These are phyloP conservation scores for Phytopythium boreale DNA, from an alignment of 352 stramenopile genomes.

Conservation along the genomic window DNA sequence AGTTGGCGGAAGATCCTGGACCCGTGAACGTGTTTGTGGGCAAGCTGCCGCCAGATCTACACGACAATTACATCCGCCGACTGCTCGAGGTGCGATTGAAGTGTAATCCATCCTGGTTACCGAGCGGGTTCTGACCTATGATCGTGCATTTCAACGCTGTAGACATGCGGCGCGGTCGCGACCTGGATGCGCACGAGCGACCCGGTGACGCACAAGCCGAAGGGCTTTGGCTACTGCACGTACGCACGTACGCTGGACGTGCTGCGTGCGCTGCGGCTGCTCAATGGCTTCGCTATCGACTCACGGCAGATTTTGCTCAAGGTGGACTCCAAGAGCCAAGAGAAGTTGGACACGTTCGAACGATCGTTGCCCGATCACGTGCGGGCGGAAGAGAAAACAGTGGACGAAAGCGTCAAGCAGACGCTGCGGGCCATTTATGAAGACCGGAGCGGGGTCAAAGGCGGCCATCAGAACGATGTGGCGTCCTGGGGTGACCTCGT, in stretches of 20 bases:
- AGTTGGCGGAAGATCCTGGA: conserved; percentile 14
- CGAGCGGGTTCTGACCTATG: background rate
- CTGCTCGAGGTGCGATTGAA: conserved; percentile 35
- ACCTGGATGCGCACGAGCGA: conserved; percentile 47
- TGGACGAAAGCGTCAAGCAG: conserved; percentile 20
- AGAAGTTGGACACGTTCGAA: conserved; percentile 28
- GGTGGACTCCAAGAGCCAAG: conserved; percentile 34
- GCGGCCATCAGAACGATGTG: conserved; percentile 33
- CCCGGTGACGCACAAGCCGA: conserved; percentile 36
- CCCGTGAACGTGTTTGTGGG: conserved; percentile 48
- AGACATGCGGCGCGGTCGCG: conserved; percentile 41
- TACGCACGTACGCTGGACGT: conserved; percentile 29
- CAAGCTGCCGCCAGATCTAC: conserved; percentile 47
- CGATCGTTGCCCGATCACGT: conserved; percentile 19
- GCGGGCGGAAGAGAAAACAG: conserved; percentile 18
- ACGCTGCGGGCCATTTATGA: conserved; percentile 27
- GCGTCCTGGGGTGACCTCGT: conserved; percentile 31
- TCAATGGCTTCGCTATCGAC: conserved; percentile 40
- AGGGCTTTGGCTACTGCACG: conserved; percentile 48
- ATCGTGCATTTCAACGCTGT: background rate
- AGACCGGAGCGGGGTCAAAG: conserved; percentile 27
- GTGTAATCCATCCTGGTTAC: background rate
- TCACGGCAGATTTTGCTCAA: conserved; percentile 44
- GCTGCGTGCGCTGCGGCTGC: conserved; percentile 38
- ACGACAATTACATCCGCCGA: conserved; percentile 50